A percentile compares a stretch with the other conserved stretches of the same genome.
Conservation (phyloP, 805 yeast species). For the Schizosaccharomyces octosporus region DNA sequence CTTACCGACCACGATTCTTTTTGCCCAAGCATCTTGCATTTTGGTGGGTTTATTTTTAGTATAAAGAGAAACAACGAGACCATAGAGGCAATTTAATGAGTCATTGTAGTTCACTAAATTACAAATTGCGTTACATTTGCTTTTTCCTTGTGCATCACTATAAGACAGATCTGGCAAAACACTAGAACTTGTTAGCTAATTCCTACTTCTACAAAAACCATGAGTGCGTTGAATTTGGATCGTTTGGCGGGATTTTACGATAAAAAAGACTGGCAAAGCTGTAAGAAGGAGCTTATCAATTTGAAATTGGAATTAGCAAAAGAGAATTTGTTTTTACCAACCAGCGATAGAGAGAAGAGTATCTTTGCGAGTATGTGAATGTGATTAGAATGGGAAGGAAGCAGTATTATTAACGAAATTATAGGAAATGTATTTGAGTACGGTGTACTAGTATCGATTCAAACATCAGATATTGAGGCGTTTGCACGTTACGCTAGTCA, state of each 20-base stretch:
- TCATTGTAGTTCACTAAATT: no score
- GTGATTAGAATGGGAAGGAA: neutral
- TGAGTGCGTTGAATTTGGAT: neutral
- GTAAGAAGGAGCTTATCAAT: neutral
- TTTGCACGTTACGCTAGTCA: conserved; percentile 53
- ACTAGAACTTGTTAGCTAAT: neutral
- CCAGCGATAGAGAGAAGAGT: neutral
- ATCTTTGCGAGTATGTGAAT: neutral
- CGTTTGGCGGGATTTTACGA: neutral
- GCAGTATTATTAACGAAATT: neutral
- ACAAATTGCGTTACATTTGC: no score
- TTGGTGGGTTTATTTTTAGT: neutral
- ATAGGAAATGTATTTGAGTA: conserved; percentile 52
- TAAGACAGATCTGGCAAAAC: neutral
- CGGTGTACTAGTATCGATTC: conserved; percentile 62
- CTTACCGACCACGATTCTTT: neutral
- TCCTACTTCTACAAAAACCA: neutral
- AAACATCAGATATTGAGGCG: conserved; percentile 31
- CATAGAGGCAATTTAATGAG: neutral
- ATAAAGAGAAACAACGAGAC: neutral
- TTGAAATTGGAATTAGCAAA: neutral
- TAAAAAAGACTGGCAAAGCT: neutral
- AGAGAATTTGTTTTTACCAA: neutral
- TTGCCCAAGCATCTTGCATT: neutral
- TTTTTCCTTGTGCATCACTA: neutral